These are phyloP conservation scores for Leccinum pallidistipes DNA, from an alignment of 1,284 basidiomycete genomes.

Conservation along the genomic window DNA sequence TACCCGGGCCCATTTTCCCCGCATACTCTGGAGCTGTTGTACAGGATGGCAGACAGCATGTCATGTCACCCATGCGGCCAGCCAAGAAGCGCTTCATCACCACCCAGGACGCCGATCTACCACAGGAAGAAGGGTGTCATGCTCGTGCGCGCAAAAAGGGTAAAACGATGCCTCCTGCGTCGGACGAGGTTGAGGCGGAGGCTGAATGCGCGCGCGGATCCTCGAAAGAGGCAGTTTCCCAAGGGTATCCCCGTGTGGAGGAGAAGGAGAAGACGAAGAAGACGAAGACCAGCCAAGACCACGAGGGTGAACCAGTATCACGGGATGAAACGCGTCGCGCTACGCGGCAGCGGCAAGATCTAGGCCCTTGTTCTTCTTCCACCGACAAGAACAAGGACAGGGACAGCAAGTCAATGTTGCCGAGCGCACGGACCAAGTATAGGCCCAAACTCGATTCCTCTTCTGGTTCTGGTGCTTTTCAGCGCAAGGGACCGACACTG, in stretches of 20 bases:
- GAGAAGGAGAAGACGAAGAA: background rate
- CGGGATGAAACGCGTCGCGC: slow-evolving; percentile 12
- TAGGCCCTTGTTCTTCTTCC: background rate
- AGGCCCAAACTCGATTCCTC: slow-evolving; percentile 18
- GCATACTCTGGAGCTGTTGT: slow-evolving; percentile 6
- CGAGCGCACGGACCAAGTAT: slow-evolving; percentile 33
- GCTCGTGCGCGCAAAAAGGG: slow-evolving; percentile 32
- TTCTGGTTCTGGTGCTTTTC: background rate
- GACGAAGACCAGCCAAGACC: background rate
- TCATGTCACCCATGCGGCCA: slow-evolving; percentile 29
- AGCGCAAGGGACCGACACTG: slow-evolving; percentile 20
- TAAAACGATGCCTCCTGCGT: slow-evolving; percentile 13
- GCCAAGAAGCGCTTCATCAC: slow-evolving; percentile 36
- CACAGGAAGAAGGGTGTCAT: slow-evolving; percentile 9
- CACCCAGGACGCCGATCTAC: slow-evolving; percentile 19
- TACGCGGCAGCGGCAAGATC: background rate
- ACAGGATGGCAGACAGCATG: slow-evolving; percentile 20
- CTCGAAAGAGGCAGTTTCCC: slow-evolving; percentile 17
- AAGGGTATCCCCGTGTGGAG: slow-evolving; percentile 1
- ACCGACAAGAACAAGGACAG: background rate
- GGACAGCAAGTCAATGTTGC: slow-evolving; percentile 15
- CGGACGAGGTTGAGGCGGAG: background rate
- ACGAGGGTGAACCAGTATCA: slow-evolving; percentile 3
- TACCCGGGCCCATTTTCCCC: slow-evolving; percentile 5
- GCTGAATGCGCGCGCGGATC: slow-evolving; percentile 19